A percentile compares a stretch with the other conserved stretches of the same genome.
phyloP scores from a whole-genome alignment of 2,329 filamentous ascomycete genomes.

The Parastagonospora nodorum region DNA sequence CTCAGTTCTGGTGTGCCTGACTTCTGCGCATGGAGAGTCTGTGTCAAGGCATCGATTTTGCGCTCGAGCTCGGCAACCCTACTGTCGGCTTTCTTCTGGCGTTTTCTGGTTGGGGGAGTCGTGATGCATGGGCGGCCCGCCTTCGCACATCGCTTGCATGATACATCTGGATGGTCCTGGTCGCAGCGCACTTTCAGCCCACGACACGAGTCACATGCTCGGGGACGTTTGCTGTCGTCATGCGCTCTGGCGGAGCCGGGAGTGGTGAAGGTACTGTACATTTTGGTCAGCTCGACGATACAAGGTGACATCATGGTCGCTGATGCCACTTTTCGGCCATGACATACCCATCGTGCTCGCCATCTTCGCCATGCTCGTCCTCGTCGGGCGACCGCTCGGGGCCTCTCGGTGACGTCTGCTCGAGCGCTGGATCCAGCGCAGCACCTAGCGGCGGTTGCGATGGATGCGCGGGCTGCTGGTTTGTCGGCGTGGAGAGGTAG shows the following conservation, averaged over 20 bases:
- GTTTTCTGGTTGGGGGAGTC: slow-evolving; percentile 75
- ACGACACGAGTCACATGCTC: slow-evolving; percentile 55
- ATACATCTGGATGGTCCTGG: slow-evolving; percentile 68
- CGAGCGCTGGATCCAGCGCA: slow-evolving; percentile 38
- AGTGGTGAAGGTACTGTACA: slow-evolving; percentile 26
- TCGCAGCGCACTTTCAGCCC: slow-evolving; percentile 73
- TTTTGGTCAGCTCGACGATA: slow-evolving; percentile 5
- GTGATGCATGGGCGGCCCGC: slow-evolving; percentile 68
- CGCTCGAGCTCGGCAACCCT: slow-evolving; percentile 88
- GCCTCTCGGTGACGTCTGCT: slow-evolving; percentile 35
- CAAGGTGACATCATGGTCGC: background rate
- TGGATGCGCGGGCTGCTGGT: slow-evolving; percentile 25
- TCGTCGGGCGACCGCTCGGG: slow-evolving; percentile 30
- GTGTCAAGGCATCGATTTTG: slow-evolving; percentile 88
- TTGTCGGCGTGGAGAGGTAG: slow-evolving; percentile 36
- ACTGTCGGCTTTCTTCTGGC: slow-evolving; percentile 90
- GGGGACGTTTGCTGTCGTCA: slow-evolving; percentile 51
- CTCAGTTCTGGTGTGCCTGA: slow-evolving; percentile 21
- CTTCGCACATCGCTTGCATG: slow-evolving; percentile 73
- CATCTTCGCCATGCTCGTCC: slow-evolving; percentile 36
- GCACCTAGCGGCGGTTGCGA: slow-evolving; percentile 16
- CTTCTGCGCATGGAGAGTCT: slow-evolving; percentile 69
- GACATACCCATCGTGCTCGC: slow-evolving; percentile 35
- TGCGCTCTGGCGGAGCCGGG: slow-evolving; percentile 40
- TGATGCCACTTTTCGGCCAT: background rate